Base-by-base conservation (phyloP, 805 yeast genomes). In the Aciculoconidium aculeatum region DNA sequence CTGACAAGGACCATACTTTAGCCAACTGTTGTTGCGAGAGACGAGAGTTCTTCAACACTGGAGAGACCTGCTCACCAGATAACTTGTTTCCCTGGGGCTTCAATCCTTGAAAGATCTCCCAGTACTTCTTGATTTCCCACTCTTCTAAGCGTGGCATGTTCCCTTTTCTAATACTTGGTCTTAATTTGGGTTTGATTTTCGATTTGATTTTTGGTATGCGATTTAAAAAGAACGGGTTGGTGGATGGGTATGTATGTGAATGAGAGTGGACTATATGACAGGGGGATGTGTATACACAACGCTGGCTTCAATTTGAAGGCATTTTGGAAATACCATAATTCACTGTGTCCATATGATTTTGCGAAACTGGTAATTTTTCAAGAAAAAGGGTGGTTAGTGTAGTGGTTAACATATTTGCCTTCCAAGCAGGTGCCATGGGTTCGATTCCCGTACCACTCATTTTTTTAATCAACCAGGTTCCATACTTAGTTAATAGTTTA, bases 31-130 rank as follows among this genome's bases (percentile, higher is more conserved):
- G 69, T 30, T 85, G 86, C 39, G 74, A 72, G 35, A 92, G 71
- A 47, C 84, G 80, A 25, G 96, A 86, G 59, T 92, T 92, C 57
- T 84, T 86, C 46, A 92, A 72, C 28, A 92, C 92, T 2, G 86
- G 78, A 17, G 82, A 72, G 12, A 88, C 94, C 51, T 81, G 79
- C 34, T 82, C 92, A 27, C 95, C 96, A 13, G 80, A 70, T 18
- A 92, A 70, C 50, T 81, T 78, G 50, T 85, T 87, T 31, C 76
- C 72, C 19, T 61, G 75, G 0, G 99, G 98, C 40, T 75, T 74
- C 46, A 92, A 72, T 9, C 96, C 95, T 40, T 80, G 77, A 66
- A 92, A 92, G 26, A 92, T 88, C 58, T 92, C 95, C 98, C 98
- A 92, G 67, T 87, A 92, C 61, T 90, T 90, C 49, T 87, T 82